Conservation (phyloP, 2,329 filamentous ascomycete species). For the Teratosphaeria destructans region DNA sequence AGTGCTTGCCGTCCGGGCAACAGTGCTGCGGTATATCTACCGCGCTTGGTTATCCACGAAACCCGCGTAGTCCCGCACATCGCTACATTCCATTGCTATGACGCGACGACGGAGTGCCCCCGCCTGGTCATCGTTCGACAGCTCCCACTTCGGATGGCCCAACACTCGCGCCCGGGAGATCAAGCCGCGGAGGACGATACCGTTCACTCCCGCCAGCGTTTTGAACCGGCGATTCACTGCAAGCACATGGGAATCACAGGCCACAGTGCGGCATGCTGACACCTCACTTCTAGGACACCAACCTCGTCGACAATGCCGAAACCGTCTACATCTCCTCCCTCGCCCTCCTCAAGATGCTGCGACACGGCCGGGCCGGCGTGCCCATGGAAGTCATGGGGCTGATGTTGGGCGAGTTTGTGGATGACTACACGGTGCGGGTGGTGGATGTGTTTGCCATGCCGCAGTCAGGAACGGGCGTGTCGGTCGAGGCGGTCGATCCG, state of each 20-base stretch:
- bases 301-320: constrained; percentile 96
- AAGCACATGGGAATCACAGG: not conserved
- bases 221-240: not conserved
- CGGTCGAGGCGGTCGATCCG: constrained; percentile 94
- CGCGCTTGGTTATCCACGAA: not conserved
- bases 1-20: not conserved
- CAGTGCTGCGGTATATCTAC: not conserved
- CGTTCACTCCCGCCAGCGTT: not conserved
- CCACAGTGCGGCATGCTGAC: constrained; percentile 4
- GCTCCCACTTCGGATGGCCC: not conserved
- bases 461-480: constrained; percentile 94
- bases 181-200: not conserved
- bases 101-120: not conserved
- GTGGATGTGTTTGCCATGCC: constrained; percentile 99
- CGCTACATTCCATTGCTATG: not conserved
- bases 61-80: not conserved
- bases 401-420: constrained; percentile 97
- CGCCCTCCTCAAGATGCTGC: constrained; percentile 94
- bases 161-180: not conserved
- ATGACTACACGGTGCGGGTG: constrained; percentile 96
- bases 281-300: constrained; percentile 60
- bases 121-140: not conserved
- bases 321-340: constrained; percentile 98
- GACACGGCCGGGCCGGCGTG: constrained; percentile 92
- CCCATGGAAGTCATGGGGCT: constrained; percentile 99